A percentile compares a stretch with the other conserved stretches of the same genome.
Conservation (phyloP, 1,284 basidiomycete species). For the Sanguinoderma infundibulare region DNA sequence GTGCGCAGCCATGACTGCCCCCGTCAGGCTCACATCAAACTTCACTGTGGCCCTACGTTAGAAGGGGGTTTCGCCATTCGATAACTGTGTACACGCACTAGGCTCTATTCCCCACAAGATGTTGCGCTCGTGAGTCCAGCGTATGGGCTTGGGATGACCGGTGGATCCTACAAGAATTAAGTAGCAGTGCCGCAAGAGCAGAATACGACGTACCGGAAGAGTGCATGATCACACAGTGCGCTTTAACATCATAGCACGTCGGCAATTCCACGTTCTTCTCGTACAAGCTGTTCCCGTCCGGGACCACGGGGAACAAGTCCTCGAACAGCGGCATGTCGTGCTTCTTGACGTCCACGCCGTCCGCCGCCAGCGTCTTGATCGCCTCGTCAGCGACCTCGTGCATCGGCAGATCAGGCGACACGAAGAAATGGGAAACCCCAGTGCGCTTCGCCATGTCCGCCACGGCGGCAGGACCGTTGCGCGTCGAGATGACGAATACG, state of each 20-base stretch:
- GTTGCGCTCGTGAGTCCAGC: neutral
- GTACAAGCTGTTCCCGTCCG: slow-evolving; percentile 2
- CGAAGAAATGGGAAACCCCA: slow-evolving; percentile 32
- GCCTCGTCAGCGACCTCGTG: slow-evolving; percentile 10
- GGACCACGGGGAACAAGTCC: slow-evolving; percentile 13
- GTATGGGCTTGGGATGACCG: slow-evolving; percentile 6
- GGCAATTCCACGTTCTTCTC: slow-evolving; percentile 13
- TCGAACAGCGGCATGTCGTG: slow-evolving; percentile 22
- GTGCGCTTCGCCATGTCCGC: slow-evolving; percentile 40
- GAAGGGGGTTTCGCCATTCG: too few relatives aligned
- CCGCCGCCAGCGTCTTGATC: neutral
- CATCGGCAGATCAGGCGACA: slow-evolving; percentile 29
- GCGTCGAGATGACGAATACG: slow-evolving; percentile 43
- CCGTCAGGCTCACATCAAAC: slow-evolving; percentile 12
- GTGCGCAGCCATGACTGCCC: slow-evolving; percentile 19
- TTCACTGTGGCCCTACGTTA: too few relatives aligned
- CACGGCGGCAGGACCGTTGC: slow-evolving; percentile 41
- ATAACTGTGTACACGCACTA: neutral
- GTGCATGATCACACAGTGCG: slow-evolving; percentile 22
- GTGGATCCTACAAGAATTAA: slow-evolving; percentile 14
- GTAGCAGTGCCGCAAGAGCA: slow-evolving; percentile 13
- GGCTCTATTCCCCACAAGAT: neutral
- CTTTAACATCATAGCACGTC: slow-evolving; percentile 1
- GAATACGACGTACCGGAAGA: slow-evolving; percentile 29
- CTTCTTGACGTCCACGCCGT: neutral